Evolutionary conservation across 257 asterid genomes (phyloP), one percentile per base, ranked within the genome.

Genomic region (Solanum tarijense): DNA sequence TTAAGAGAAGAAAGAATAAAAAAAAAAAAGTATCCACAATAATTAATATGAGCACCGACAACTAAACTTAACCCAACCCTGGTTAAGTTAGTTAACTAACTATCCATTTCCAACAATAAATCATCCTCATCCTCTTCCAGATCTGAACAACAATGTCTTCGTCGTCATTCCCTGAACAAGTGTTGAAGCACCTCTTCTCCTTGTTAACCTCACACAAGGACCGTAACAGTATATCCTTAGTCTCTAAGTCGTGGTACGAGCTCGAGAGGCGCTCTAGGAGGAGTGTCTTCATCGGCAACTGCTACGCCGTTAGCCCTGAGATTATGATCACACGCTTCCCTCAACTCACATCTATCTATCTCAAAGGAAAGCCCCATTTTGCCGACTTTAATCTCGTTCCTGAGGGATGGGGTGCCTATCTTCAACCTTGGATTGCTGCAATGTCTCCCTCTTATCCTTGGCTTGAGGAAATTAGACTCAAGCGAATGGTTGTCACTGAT

Each of bases 321-420:
- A 88, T 93, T 85, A 90, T 94, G 98, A 93, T 94, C 94, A 96
- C 94, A 29, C 69, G 99, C 71, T 96, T 96, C 48, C 99, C 98
- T 34, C 98, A 96, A 86, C 90, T 94, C 60, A 92, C 95, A 88
- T 91, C 95, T 75, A 62, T 96, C 89, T 96, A 94, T 94, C 89
- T 96, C 85, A 96, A 96, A 89, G 99, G 99, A 36, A 96, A 96
- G 94, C 99, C 99, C 81, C 99, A 96, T 94, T 96, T 96, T 83
- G 98, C 99, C 0, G 99, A 96, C 90, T 96, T 96, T 89, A 96
- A 93, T 93, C 93, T 96, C 69, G 98, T 96, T 43, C 99, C 99
- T 43, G 98, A 96, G 14, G 98, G 98, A 0, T 96, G 99, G 99
- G 99, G 99, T 29, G 99, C 93, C 1, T 92, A 89, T 86, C 92